Base-by-base conservation (phyloP, 768 basidiomycete genomes). In the Stropharia rugosoannulata region DNA sequence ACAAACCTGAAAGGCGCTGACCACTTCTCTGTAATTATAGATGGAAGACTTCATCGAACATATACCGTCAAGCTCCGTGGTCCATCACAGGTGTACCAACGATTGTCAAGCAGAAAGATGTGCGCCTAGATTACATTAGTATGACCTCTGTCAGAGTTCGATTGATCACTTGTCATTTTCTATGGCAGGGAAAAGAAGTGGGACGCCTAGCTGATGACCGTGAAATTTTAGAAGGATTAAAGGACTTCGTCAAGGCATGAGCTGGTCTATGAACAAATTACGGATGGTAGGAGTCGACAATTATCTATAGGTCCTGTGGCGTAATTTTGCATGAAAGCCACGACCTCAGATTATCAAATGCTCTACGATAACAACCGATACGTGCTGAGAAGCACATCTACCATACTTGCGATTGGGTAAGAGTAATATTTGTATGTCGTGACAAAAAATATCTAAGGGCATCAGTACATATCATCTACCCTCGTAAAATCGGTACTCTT, bases 11-110 rank as follows among this genome's bases (percentile, higher is more conserved):
- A 15, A 18, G 16, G 27, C 13, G 35, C 9, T 42, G 10, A 44
- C 16, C 7, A 36, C 15, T 19, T 51, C 27, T 55, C 40, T n/a
- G 18, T 27, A 37, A 47, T 29, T 55, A n/a, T 56, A 91, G 90
- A 64, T 92, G 89, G 90, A 91, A 83, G 70, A 64, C 75, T 1
- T 69, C 77, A 6, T 67, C 73, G 12, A 88, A 88, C 59, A 61
- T 75, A 2, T 88, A 83, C 64, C 83, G 88, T 54, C 75, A 76
- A 50, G 78, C 73, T 13, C 86, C 87, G 4, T 90, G 87, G 84
- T 74, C 79, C 4, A 64, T 91, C 45, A 68, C 66, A 15, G 71
- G 70, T 22, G 75, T 92, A 25, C 90, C 90, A 12, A 90, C 90
- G 6, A 80, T 92, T 54, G 74, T 91, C 46, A 83, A 77, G 61